These are phyloP conservation scores for Paracamarosporium sp. DNA, from an alignment of 2,329 filamentous ascomycete genomes.

Conservation along the genomic window DNA sequence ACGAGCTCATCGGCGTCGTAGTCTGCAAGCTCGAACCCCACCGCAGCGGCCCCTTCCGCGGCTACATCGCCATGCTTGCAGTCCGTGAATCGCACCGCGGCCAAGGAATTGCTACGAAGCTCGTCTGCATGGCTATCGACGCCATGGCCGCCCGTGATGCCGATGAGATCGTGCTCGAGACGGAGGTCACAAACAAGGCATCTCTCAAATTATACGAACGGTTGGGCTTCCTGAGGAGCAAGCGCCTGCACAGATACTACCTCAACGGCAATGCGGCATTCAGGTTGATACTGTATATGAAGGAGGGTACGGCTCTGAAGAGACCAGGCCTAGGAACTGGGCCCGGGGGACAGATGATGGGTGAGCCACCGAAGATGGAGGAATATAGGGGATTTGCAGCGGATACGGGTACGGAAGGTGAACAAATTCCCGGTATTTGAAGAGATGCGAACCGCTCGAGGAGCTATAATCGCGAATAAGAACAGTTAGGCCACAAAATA, in stretches of 20 bases:
- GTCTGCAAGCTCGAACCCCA: constrained; percentile 95
- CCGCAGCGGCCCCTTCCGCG: constrained; percentile 82
- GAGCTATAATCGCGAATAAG: too few species aligned
- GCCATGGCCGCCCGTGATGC: constrained; percentile 84
- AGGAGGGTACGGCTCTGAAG: constrained; percentile 50
- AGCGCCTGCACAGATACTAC: constrained; percentile 93
- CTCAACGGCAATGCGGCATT: constrained; percentile 96
- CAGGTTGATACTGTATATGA: constrained; percentile 81
- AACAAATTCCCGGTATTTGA: background rate
- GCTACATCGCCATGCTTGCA: constrained; percentile 99
- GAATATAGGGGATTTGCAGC: constrained; percentile 10
- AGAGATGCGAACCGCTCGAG: too few species aligned
- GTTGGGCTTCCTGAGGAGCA: constrained; percentile 88
- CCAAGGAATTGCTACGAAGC: constrained; percentile 80
- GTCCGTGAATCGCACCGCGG: constrained; percentile 81
- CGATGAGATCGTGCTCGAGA: constrained; percentile 95
- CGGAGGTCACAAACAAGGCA: constrained; percentile 88
- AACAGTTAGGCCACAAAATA: too few species aligned
- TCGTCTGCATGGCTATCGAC: constrained; percentile 91
- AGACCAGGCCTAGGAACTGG: constrained; percentile 17
- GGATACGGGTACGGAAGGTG: background rate
- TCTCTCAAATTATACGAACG: constrained; percentile 93
- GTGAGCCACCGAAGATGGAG: constrained; percentile 6
- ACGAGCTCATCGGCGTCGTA: constrained; percentile 83
- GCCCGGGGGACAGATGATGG: constrained; percentile 1